These are phyloP conservation scores for Mortierella hygrophila DNA, from an alignment of 192 early-diverging fungal genomes.

Conservation along the genomic window DNA sequence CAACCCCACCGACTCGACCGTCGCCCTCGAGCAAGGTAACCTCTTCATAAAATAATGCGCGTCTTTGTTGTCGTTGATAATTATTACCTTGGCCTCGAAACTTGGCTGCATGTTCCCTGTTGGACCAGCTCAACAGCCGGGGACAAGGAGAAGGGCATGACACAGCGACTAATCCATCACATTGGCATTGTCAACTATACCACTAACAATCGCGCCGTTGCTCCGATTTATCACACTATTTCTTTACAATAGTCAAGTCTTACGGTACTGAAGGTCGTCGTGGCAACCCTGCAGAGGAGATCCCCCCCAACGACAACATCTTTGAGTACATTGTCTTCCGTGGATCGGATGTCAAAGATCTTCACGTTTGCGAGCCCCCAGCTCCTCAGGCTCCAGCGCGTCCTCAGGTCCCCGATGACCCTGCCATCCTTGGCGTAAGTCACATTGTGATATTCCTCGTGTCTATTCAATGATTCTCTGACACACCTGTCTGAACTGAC, in stretches of 20 bases:
- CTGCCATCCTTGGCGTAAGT: conserved; percentile 81
- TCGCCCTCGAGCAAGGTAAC: conserved; percentile 90
- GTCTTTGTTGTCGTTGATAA: not conserved
- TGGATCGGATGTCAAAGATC: conserved; percentile 92
- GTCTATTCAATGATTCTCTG: not conserved
- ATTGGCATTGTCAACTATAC: not conserved
- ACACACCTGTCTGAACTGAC: not conserved
- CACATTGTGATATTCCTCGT: not conserved
- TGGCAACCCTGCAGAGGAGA: conserved; percentile 83
- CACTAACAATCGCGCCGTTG: not conserved
- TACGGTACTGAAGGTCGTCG: conserved; percentile 95
- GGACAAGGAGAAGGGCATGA: not conserved
- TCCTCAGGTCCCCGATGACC: conserved; percentile 81
- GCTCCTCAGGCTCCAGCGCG: conserved; percentile 66
- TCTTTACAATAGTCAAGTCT: conserved; percentile 75
- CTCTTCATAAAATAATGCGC: not conserved
- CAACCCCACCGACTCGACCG: conserved; percentile 87
- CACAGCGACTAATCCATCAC: not conserved
- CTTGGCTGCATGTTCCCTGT: not conserved
- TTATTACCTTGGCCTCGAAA: not conserved
- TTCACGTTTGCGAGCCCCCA: conserved; percentile 76
- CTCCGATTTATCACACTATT: not conserved
- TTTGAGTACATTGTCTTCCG: conserved; percentile 96
- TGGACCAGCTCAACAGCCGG: not conserved
- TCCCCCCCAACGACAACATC: conserved; percentile 85